These are phyloP conservation scores for Evansstolkia leycettana DNA, from an alignment of 495 filamentous ascomycete genomes.

Conservation along the genomic window DNA sequence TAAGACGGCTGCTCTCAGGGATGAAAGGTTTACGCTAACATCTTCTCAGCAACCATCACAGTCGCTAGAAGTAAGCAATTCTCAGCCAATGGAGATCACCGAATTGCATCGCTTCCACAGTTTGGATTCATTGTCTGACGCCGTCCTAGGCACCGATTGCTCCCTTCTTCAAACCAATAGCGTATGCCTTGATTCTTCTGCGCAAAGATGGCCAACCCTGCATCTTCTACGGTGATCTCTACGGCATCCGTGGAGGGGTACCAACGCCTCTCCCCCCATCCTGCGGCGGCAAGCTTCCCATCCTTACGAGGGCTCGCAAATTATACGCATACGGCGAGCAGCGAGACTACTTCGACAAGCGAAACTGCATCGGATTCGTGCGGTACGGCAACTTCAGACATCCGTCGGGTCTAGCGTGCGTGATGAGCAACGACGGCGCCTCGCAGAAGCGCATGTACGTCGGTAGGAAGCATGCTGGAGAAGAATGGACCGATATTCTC, in stretches of 20 bases:
- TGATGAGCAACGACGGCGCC: slow-evolving; percentile 42
- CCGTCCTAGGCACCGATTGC: slow-evolving; percentile 31
- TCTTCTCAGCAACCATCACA: slow-evolving; percentile 44
- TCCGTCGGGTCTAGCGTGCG: slow-evolving; percentile 41
- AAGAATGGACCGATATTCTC: slow-evolving; percentile 52
- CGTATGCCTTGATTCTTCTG: slow-evolving; percentile 54
- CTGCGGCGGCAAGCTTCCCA: slow-evolving; percentile 46
- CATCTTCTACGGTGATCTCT: slow-evolving; percentile 64
- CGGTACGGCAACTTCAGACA: slow-evolving; percentile 44
- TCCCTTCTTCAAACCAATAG: slow-evolving; percentile 45
- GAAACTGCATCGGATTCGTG: slow-evolving; percentile 60
- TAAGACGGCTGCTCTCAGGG: slow-evolving; percentile 8
- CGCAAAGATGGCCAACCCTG: slow-evolving; percentile 54
- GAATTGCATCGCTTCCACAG: not conserved
- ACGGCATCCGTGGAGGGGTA: slow-evolving; percentile 43
- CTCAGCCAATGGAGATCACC: not conserved
- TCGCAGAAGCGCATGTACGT: slow-evolving; percentile 48
- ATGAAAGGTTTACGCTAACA: not conserved
- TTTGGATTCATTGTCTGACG: slow-evolving; percentile 2
- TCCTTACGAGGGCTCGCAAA: slow-evolving; percentile 51
- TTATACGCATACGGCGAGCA: slow-evolving; percentile 59
- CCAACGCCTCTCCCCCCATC: slow-evolving; percentile 41
- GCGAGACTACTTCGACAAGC: slow-evolving; percentile 53
- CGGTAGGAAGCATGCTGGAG: slow-evolving; percentile 40
- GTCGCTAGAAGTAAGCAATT: slow-evolving; percentile 34